Evolutionary conservation across 2,329 filamentous ascomycete genomes (phyloP).

Genomic region (Colletotrichum sp.): DNA sequence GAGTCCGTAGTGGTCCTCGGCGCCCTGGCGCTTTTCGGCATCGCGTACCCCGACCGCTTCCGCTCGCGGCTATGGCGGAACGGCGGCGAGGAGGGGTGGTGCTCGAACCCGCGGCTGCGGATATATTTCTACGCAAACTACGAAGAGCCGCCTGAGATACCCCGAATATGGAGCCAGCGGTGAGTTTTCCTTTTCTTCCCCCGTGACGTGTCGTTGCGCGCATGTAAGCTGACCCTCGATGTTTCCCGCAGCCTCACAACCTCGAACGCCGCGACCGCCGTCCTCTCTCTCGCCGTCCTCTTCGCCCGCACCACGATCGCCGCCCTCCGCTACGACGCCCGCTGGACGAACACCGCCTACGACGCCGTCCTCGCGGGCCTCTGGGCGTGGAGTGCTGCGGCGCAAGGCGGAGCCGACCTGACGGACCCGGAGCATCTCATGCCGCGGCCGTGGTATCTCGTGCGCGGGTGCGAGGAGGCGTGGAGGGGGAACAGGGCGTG

Average conservation of each 20-base stretch:
- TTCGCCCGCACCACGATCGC: conserved; percentile 27
- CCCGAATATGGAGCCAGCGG: conserved; percentile 32
- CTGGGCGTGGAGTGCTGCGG: conserved; percentile 29
- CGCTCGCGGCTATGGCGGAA: conserved; percentile 31
- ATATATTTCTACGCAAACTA: conserved; percentile 36
- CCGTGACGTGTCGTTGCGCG: no score
- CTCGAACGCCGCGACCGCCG: conserved; percentile 32
- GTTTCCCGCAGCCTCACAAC: conserved; percentile 27
- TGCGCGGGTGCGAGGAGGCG: conserved; percentile 21
- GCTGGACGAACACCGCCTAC: conserved; percentile 27
- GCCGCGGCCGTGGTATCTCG: conserved; percentile 31
- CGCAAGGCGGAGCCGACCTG: conserved; percentile 27
- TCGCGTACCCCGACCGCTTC: conserved; percentile 28
- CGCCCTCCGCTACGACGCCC: conserved; percentile 24
- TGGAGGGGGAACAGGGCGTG: not conserved
- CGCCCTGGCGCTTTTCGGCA: conserved; percentile 24
- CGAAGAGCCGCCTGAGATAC: conserved; percentile 30
- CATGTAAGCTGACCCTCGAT: not conserved
- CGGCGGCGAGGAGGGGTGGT: conserved; percentile 32
- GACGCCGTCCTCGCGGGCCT: conserved; percentile 30
- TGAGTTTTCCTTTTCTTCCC: conserved; percentile 2
- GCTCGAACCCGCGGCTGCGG: conserved; percentile 31
- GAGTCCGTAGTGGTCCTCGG: conserved; percentile 23
- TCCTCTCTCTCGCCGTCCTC: conserved; percentile 32
- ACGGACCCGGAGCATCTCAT: conserved; percentile 28